Percentiles rank a stretch among this genome's conserved stretches.
phyloP scores from a whole-genome alignment of 345 rosid species.

The Nasturtium officinale region DNA sequence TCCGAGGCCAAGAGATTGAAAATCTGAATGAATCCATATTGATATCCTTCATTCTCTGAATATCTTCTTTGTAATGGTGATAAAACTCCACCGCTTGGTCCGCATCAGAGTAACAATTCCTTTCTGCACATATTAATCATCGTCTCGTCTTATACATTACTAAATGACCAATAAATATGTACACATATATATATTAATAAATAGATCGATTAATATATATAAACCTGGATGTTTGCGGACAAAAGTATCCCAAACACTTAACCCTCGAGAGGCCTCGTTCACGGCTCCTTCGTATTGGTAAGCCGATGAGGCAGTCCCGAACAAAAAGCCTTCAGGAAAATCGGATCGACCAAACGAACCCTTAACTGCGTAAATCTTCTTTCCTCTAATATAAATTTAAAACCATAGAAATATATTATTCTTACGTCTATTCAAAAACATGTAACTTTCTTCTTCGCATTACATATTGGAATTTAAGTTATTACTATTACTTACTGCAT shows the following conservation, averaged over 20 bases:
- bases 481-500: constrained; percentile 23
- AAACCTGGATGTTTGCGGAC: constrained; percentile 44
- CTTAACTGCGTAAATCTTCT: constrained; percentile 5
- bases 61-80: constrained; percentile 49
- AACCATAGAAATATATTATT: not conserved
- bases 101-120: constrained; percentile 45
- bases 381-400: constrained; percentile 10
- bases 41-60: constrained; percentile 44
- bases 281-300: constrained; percentile 47
- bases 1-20: constrained; percentile 60
- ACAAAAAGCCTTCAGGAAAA: constrained; percentile 42
- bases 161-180: not conserved
- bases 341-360: constrained; percentile 30
- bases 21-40: constrained; percentile 56
- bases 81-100: constrained; percentile 46
- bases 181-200: not conserved
- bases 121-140: constrained; percentile 18
- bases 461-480: not conserved
- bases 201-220: not conserved
- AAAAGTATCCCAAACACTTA: constrained; percentile 47
- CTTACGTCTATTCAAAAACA: not conserved
- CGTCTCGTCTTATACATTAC: not conserved
- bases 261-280: constrained; percentile 40
- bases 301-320: constrained; percentile 50
- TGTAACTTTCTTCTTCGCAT: not conserved